Evolutionary conservation across 768 basidiomycete genomes (phyloP).

Genomic region (Scleroderma bovista): DNA sequence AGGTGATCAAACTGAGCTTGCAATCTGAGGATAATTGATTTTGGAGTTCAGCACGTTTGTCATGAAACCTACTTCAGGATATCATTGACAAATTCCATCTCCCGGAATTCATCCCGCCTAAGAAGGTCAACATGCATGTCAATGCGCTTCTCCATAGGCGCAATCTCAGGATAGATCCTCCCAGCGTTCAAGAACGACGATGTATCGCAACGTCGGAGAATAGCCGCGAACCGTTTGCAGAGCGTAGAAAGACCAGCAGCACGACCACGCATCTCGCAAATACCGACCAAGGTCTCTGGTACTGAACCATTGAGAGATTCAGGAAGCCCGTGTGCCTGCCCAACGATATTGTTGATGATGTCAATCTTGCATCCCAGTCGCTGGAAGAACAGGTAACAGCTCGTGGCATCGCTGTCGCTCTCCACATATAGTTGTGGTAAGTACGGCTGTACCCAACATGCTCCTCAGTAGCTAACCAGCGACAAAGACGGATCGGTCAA

Average conservation of each 20-base stretch:
- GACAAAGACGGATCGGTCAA: not conserved
- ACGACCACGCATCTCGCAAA: conserved; percentile 85
- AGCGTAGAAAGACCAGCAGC: conserved; percentile 75
- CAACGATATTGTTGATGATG: conserved; percentile 77
- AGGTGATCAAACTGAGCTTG: conserved; percentile 92
- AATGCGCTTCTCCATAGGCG: conserved; percentile 84
- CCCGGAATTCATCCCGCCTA: conserved; percentile 84
- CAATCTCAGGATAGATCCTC: conserved; percentile 76
- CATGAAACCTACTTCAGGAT: conserved; percentile 65
- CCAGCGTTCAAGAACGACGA: conserved; percentile 85
- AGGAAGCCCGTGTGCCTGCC: conserved; percentile 77
- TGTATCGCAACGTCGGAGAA: conserved; percentile 75
- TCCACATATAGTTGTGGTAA: conserved; percentile 88
- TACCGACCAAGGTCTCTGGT: conserved; percentile 83
- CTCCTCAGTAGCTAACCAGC: conserved; percentile 1
- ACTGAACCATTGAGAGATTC: conserved; percentile 79
- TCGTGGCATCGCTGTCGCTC: conserved; percentile 82
- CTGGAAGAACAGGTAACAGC: conserved; percentile 89
- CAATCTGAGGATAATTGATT: conserved; percentile 49
- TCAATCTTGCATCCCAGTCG: conserved; percentile 84
- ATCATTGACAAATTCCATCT: conserved; percentile 90
- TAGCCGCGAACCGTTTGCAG: conserved; percentile 85
- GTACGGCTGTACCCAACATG: conserved; percentile 57
- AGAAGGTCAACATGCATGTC: conserved; percentile 88
- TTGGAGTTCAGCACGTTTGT: not conserved